These are phyloP conservation scores for Fusarium sacchari DNA, from an alignment of 2,329 filamentous ascomycete species.

Conservation along the genomic window DNA sequence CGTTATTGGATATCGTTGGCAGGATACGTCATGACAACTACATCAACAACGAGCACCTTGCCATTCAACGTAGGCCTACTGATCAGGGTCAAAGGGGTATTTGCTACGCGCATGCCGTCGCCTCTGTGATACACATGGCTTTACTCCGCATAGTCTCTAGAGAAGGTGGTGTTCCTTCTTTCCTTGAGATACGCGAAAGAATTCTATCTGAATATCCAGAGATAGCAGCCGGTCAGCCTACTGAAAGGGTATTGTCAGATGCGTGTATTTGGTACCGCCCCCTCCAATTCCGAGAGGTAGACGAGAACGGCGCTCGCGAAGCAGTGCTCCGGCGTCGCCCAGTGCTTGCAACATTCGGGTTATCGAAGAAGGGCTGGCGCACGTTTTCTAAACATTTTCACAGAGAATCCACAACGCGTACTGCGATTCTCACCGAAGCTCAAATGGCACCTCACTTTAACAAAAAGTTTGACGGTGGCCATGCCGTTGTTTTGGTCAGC, in stretches of 20 bases:
- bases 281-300: rapidly evolving
- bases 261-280: not conserved
- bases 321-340: not conserved
- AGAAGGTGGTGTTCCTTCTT: not conserved
- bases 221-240: rapidly evolving
- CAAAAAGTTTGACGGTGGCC: not conserved
- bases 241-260: not conserved
- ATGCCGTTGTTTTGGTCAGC: not conserved
- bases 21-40: not conserved
- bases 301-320: not conserved
- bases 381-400: rapidly evolving
- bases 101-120: not conserved
- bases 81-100: rapidly evolving
- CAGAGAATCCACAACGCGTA: rapidly evolving
- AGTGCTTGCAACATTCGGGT: not conserved
- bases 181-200: not conserved
- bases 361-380: rapidly evolving
- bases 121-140: not conserved
- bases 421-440: rapidly evolving
- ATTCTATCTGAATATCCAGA: not conserved
- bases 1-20: not conserved
- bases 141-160: not conserved
- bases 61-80: not conserved
- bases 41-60: not conserved
- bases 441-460: not conserved